phyloP scores from a whole-genome alignment of 768 basidiomycete species.

The Dioszegia hungarica region DNA sequence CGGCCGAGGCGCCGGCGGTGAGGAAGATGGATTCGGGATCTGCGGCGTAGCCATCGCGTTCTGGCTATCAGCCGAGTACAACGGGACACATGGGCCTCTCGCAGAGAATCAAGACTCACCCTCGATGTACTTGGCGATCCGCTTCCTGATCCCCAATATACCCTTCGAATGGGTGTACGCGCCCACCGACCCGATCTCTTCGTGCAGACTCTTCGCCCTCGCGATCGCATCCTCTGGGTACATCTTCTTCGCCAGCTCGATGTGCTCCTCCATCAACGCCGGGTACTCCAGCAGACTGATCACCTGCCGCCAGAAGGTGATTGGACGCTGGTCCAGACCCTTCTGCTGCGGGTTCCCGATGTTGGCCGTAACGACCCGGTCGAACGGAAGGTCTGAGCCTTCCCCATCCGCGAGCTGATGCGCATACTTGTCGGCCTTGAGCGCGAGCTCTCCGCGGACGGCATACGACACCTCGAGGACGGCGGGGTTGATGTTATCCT shows the following conservation, averaged over 20 bases:
- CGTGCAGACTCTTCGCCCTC: conserved; percentile 72
- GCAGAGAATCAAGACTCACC: conserved; percentile 53
- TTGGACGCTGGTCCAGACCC: conserved; percentile 84
- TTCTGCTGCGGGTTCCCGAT: conserved; percentile 98
- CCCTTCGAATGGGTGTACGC: conserved; percentile 97
- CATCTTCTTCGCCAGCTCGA: conserved; percentile 54
- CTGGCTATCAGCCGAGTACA: conserved; percentile 52
- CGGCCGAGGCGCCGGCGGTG: conserved; percentile 88
- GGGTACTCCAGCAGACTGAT: conserved; percentile 91
- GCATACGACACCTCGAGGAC: conserved; percentile 89
- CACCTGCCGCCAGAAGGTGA: conserved; percentile 89
- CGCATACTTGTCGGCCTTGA: conserved; percentile 80
- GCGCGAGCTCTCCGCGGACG: conserved; percentile 92
- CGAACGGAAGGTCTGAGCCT: conserved; percentile 62
- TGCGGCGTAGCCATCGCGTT: conserved; percentile 82
- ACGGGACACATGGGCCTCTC: no score
- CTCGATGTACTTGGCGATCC: conserved; percentile 83
- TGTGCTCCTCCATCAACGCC: conserved; percentile 67
- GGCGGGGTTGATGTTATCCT: conserved; percentile 72
- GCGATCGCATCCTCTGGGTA: conserved; percentile 83
- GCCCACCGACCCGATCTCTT: conserved; percentile 85
- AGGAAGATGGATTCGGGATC: conserved; percentile 84
- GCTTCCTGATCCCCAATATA: conserved; percentile 76
- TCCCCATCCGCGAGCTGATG: conserved; percentile 55
- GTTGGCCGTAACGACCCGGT: conserved; percentile 84